These are phyloP conservation scores for Wickerhamomyces xylosicus DNA, from an alignment of 805 yeast species.

Conservation along the genomic window DNA sequence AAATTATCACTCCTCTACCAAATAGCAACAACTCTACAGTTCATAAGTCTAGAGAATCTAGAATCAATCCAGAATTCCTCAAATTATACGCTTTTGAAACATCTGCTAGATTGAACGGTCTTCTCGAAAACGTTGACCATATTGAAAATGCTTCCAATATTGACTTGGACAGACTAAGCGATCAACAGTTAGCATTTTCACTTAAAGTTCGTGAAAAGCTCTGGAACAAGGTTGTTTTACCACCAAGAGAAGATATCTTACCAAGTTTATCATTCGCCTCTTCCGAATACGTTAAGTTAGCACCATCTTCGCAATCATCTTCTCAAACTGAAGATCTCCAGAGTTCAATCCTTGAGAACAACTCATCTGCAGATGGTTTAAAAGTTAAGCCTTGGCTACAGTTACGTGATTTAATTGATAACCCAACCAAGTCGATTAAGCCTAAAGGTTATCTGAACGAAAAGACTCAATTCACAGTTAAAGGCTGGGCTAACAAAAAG, in stretches of 20 bases:
- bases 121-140: conserved; percentile 22
- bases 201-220: conserved; percentile 36
- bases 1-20: conserved; percentile 12
- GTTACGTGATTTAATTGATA: neutral
- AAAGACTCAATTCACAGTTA: conserved; percentile 17
- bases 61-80: conserved; percentile 40
- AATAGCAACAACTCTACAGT: conserved; percentile 2
- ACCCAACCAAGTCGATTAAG: neutral
- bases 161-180: neutral
- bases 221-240: conserved; percentile 42
- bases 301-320: no score
- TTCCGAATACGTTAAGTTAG: conserved; percentile 16
- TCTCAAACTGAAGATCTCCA: no score
- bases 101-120: conserved; percentile 26
- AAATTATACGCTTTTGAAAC: conserved; percentile 40
- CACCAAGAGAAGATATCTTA: conserved; percentile 35
- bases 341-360: no score
- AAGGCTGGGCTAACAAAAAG: conserved; percentile 19
- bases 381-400: neutral
- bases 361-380: neutral
- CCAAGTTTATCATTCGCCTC: conserved; percentile 18
- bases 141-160: conserved; percentile 21
- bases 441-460: conserved; percentile 5
- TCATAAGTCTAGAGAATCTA: conserved; percentile 29
- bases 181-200: conserved; percentile 26